A percentile compares a stretch with the other conserved stretches of the same genome.
Evolutionary conservation across 495 filamentous ascomycete species (phyloP).

Genomic region (Pyronema domesticum): DNA sequence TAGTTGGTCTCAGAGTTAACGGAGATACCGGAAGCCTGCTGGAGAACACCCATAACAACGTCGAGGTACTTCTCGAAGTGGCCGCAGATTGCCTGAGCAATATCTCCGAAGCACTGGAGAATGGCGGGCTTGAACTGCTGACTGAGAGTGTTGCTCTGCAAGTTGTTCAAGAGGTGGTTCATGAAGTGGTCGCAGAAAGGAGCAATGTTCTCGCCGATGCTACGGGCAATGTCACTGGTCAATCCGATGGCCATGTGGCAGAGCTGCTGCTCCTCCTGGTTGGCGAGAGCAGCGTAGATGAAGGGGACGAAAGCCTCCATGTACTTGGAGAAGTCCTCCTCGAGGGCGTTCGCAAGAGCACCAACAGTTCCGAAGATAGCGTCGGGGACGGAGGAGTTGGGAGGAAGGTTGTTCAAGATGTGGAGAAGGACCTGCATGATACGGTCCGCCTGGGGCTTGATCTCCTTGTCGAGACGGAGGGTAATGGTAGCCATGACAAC

Average conservation of each 20-base stretch:
- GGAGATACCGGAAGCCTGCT: slow-evolving; percentile 69
- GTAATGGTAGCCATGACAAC: slow-evolving; percentile 83
- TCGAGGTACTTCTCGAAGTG: slow-evolving; percentile 83
- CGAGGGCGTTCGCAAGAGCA: slow-evolving; percentile 66
- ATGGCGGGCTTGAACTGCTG: slow-evolving; percentile 98
- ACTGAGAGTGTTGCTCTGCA: slow-evolving; percentile 56
- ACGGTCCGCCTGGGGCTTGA: slow-evolving; percentile 73
- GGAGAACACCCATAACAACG: slow-evolving; percentile 80
- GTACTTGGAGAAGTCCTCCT: slow-evolving; percentile 84
- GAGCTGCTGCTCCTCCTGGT: slow-evolving; percentile 82
- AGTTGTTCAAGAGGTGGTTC: slow-evolving; percentile 83
- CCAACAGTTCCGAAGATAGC: slow-evolving; percentile 79
- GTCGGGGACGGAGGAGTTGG: slow-evolving; percentile 89
- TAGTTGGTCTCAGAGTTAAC: slow-evolving; percentile 32
- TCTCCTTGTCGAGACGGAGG: slow-evolving; percentile 77
- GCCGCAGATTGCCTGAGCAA: slow-evolving; percentile 84
- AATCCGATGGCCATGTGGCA: slow-evolving; percentile 96
- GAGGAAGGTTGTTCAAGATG: slow-evolving; percentile 54
- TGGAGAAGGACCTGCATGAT: slow-evolving; percentile 81
- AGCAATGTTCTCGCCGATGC: slow-evolving; percentile 71
- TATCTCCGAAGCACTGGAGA: slow-evolving; percentile 92
- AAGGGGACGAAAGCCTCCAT: slow-evolving; percentile 87
- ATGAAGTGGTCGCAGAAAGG: slow-evolving; percentile 94
- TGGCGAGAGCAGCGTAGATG: slow-evolving; percentile 79
- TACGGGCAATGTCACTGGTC: slow-evolving; percentile 86